phyloP scores from a whole-genome alignment of 495 filamentous ascomycete species.

The Lasiosphaeria miniovina region DNA sequence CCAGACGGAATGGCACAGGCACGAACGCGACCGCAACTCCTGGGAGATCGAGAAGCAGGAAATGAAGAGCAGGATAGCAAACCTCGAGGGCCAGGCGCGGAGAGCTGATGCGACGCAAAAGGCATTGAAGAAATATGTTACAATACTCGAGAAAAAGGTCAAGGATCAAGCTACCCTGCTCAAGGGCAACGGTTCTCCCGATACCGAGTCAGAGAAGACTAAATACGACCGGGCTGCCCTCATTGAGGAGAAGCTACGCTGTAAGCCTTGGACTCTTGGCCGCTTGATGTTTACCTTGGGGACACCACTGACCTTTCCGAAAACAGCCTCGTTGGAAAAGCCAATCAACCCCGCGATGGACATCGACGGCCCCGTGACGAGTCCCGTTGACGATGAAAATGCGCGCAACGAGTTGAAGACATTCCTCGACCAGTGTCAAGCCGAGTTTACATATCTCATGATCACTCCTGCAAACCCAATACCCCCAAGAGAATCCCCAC shows the following conservation, averaged over 20 bases:
- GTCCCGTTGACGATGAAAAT: slow-evolving; percentile 48
- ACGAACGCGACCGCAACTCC: slow-evolving; percentile 95
- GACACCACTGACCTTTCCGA: neutral
- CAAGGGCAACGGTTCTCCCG: slow-evolving; percentile 33
- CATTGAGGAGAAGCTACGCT: slow-evolving; percentile 47
- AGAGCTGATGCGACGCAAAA: slow-evolving; percentile 84
- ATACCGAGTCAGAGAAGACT: slow-evolving; percentile 24
- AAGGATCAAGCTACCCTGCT: slow-evolving; percentile 61
- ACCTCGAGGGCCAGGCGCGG: slow-evolving; percentile 82
- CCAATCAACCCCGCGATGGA: slow-evolving; percentile 11
- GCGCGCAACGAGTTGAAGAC: slow-evolving; percentile 57
- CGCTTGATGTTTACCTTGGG: neutral
- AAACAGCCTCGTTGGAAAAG: slow-evolving; percentile 27
- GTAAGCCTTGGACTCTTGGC: slow-evolving; percentile 24
- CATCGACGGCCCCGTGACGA: slow-evolving; percentile 21
- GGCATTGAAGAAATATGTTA: slow-evolving; percentile 81
- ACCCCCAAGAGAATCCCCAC: slow-evolving; percentile 55
- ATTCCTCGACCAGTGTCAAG: slow-evolving; percentile 60
- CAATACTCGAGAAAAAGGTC: slow-evolving; percentile 85
- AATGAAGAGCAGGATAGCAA: slow-evolving; percentile 98
- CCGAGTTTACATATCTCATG: slow-evolving; percentile 65
- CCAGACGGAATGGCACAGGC: slow-evolving; percentile 98
- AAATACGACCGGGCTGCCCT: slow-evolving; percentile 45
- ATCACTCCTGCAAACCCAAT: slow-evolving; percentile 59
- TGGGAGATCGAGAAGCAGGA: slow-evolving; percentile 99